Evolutionary conservation across 306 rosid genomes (phyloP), one percentile per base, ranked within the genome.

Genomic region (Prunus persica): DNA sequence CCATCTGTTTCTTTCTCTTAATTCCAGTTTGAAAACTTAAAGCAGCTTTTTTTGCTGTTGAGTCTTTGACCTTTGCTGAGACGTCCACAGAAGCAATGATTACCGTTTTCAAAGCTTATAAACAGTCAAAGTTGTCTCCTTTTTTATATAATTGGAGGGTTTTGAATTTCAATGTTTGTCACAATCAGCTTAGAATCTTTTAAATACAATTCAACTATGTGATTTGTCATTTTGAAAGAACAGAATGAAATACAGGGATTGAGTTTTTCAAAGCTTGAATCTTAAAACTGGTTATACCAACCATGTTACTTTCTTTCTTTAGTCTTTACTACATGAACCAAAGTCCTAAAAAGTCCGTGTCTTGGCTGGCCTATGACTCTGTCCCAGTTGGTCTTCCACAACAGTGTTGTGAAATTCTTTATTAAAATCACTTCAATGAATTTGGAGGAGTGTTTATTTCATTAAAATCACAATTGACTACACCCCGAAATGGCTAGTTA

Each of bases 111-210:
- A 34, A 32, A 45, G 67, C 68, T 11, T 63, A 58, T 78, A 68
- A 68, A 43, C 72, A 30, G 78, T 74, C 80, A 81, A 76, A 28
- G 28, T 7, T 51, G 5, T n/a, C 51, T 22, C 67, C 18, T 61
- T 63, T 72, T 52, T 43, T 45, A 60, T 22, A 16, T 38, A 54
- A 9, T 50, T 13, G 13, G 12, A 3, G 13, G 12, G 8, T 30
- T 57, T 43, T 54, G 12, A 25, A 51, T 62, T 27, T 79, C 69
- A 54, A 30, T 16, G 27, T 20, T 8, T 14, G 69, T 72, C 74
- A 22, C 24, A 16, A 45, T 79, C 63, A 72, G 63, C 41, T 24
- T 27, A 41, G 43, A 20, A 45, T 2, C 64, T 52, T 72, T n/a
- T 45, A 5, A 16, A 24, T 22, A 47, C 1, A 51, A 11, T 76